These are phyloP conservation scores for Tricladium varicosporioides DNA, from an alignment of 2,329 filamentous ascomycete species.

Conservation along the genomic window DNA sequence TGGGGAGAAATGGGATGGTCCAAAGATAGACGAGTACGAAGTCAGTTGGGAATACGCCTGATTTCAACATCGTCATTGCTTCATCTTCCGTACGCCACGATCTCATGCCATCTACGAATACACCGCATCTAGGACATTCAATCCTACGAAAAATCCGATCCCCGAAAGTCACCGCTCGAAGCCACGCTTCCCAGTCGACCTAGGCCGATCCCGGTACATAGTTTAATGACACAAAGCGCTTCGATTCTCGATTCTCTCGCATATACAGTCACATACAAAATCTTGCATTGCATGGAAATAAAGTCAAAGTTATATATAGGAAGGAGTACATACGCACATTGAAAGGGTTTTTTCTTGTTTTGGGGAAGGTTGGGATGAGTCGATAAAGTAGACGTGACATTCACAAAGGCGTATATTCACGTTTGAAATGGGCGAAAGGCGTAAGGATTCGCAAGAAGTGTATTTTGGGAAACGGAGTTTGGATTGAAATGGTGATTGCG, in stretches of 20 bases:
- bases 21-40: conserved; percentile 46
- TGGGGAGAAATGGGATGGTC: conserved; percentile 52
- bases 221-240: neutral
- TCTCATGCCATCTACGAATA: neutral
- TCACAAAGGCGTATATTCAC: too few relatives aligned
- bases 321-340: conserved; percentile 3
- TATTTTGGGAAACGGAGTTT: too few relatives aligned
- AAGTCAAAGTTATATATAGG: neutral
- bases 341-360: neutral
- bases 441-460: too few relatives aligned
- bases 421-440: too few relatives aligned
- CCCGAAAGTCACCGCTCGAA: neutral
- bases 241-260: neutral
- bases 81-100: conserved; percentile 32
- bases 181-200: neutral
- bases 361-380: neutral
- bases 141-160: neutral
- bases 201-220: neutral
- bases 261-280: neutral
- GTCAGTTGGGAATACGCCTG: conserved; percentile 46
- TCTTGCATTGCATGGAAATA: neutral
- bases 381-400: too few relatives aligned
- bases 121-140: neutral
- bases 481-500: too few relatives aligned
- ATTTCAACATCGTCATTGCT: neutral